Base-by-base conservation (phyloP, 2,329 filamentous ascomycete species). In the Calycina herbarum region DNA sequence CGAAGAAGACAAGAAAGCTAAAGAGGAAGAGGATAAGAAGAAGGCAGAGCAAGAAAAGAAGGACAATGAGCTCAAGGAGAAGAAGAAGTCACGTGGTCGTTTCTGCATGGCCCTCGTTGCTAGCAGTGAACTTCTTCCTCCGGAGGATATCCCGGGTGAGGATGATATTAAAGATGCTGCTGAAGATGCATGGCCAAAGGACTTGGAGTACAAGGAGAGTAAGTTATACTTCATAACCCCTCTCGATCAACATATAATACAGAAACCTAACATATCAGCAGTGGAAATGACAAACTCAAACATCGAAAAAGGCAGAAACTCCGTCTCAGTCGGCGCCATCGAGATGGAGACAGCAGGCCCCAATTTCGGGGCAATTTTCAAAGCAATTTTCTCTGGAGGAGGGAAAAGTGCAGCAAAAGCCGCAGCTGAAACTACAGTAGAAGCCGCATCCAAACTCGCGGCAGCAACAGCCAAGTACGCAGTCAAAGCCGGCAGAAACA, bases 41-140 rank as follows among this genome's bases (percentile, higher is more conserved):
- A 48, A 48, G 11, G 4, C 40, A 2, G 45, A 48, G 45, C 45
- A 48, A 24, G 45, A 24, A 17, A 48, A 48, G 20, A 24, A 48
- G 24, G 45, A 48, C 10, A 24, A 48, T 5, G 17, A 48, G 20
- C 20, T 48, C 15, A 48, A 48, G 45, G 45, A 48, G 45, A 48
- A 48, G n/a, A 48, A 48, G 45, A 20, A 20, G 45, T 48, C 45
- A 8, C 45, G 45, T 24, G 45, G 17, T 48, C 17, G 45, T 1
- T 48, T 48, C 20, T 48, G 45, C 45, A 48, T 48, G 45, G 45
- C 45, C 45, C 45, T 48, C 3, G 45, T 48, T 48, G 45, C 45
- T 10, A 48, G 45, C 20, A 48, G 45, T 5, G 45, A 48, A 24
- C 20, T 48, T 10, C n/a, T 48, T 3, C 45, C 45, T 48, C 45